These are phyloP conservation scores for Coniochaeta pulveracea DNA, from an alignment of 2,329 filamentous ascomycete genomes.

Conservation along the genomic window DNA sequence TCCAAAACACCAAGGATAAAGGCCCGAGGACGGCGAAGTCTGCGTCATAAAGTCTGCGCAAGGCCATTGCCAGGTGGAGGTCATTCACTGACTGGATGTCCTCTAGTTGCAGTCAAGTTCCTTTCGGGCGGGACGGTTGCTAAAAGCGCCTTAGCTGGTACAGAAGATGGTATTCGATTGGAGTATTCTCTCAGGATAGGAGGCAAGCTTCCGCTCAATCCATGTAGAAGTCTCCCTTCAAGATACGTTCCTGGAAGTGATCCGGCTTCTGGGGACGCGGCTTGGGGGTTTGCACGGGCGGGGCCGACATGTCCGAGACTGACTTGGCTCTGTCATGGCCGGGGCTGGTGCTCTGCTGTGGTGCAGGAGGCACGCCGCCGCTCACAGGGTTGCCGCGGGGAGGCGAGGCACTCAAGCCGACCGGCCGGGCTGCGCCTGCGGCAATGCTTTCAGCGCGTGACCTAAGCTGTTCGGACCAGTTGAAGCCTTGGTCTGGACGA, in stretches of 20 bases:
- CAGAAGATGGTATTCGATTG: too few species aligned
- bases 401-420: conserved; percentile 39
- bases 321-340: conserved; percentile 60
- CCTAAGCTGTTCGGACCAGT: conserved; percentile 93
- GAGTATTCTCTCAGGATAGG: not conserved
- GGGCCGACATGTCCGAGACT: conserved; percentile 50
- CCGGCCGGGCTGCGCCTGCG: conserved; percentile 43
- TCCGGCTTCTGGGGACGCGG: conserved; percentile 64
- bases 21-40: too few species aligned
- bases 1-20: too few species aligned
- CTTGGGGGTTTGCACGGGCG: conserved; percentile 39
- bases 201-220: too few species aligned
- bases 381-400: conserved; percentile 20
- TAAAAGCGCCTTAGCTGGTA: too few species aligned
- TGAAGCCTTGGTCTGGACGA: conserved; percentile 83
- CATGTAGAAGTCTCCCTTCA: conserved; percentile 98
- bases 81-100: too few species aligned
- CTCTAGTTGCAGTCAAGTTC: too few species aligned
- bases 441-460: conserved; percentile 72
- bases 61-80: too few species aligned
- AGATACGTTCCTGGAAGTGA: conserved; percentile 89
- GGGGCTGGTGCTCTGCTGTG: conserved; percentile 8
- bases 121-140: too few species aligned
- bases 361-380: conserved; percentile 11
- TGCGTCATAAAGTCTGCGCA: too few species aligned